Evolutionary conservation across 768 basidiomycete species (phyloP).

Genomic region (Podaxis rugospora): DNA sequence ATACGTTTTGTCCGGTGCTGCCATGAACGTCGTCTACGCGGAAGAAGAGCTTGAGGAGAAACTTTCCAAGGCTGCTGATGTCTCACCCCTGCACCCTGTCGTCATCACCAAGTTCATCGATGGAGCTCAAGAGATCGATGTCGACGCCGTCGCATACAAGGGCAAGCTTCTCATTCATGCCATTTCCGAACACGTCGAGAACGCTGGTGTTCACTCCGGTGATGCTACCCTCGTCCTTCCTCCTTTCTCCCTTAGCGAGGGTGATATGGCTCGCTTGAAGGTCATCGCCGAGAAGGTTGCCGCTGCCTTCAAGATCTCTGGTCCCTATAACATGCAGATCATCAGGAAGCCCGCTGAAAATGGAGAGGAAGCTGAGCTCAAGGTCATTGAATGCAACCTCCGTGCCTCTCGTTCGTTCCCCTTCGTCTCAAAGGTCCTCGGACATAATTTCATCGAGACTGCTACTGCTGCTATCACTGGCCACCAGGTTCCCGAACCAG

Average conservation of each 20-base stretch:
- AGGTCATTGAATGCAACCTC: slow-evolving; percentile 98
- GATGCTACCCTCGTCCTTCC: slow-evolving; percentile 98
- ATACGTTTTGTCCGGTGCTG: slow-evolving; percentile 96
- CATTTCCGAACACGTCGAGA: slow-evolving; percentile 97
- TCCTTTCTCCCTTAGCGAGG: slow-evolving; percentile 73
- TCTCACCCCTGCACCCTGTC: slow-evolving; percentile 95
- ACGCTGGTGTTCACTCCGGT: slow-evolving; percentile 97
- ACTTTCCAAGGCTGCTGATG: slow-evolving; percentile 93
- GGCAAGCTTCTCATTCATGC: slow-evolving; percentile 93
- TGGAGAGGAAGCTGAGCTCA: slow-evolving; percentile 58
- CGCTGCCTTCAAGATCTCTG: slow-evolving; percentile 91
- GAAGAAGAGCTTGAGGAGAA: slow-evolving; percentile 87
- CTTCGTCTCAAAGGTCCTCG: slow-evolving; percentile 97
- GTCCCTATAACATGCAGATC: slow-evolving; percentile 99
- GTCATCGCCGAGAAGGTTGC: slow-evolving; percentile 94
- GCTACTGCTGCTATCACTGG: slow-evolving; percentile 87
- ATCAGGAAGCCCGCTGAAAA: slow-evolving; percentile 73
- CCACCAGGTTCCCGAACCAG: slow-evolving; percentile 81
- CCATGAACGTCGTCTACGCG: slow-evolving; percentile 98
- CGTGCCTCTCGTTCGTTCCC: slow-evolving; percentile 98
- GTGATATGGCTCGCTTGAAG: slow-evolving; percentile 86
- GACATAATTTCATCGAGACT: slow-evolving; percentile 94
- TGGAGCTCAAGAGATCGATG: slow-evolving; percentile 95
- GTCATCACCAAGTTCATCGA: slow-evolving; percentile 99
- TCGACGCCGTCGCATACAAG: slow-evolving; percentile 93